Conservation (phyloP, 192 early-diverging fungal species). For the Podochytrium sp. region DNA sequence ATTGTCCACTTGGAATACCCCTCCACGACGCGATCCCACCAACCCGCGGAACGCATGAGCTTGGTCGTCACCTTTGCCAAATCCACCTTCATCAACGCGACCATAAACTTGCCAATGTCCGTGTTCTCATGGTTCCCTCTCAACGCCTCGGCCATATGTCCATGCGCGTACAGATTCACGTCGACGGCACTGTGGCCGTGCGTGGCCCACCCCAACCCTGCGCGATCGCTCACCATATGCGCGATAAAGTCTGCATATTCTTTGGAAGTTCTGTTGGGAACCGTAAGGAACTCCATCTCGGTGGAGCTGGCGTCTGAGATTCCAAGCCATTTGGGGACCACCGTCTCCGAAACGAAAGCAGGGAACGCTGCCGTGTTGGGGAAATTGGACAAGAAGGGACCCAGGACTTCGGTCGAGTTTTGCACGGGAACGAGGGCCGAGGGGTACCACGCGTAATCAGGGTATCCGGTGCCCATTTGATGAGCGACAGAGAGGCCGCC, state of each 20-base stretch:
- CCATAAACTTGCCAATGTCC: conserved; percentile 78
- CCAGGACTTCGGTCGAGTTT: conserved; percentile 64
- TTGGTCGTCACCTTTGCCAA: conserved; percentile 61
- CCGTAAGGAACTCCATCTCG: conserved; percentile 50
- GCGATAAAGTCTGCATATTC: conserved; percentile 54
- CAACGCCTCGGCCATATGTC: conserved; percentile 60
- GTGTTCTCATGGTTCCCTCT: conserved; percentile 89
- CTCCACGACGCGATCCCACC: not conserved
- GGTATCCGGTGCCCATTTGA: conserved; percentile 71
- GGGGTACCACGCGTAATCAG: conserved; percentile 84
- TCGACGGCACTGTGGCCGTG: conserved; percentile 95
- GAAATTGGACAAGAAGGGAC: conserved; percentile 16
- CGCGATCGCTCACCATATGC: conserved; percentile 44
- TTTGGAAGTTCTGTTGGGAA: conserved; percentile 26
- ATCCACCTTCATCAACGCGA: conserved; percentile 62
- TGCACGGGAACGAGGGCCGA: conserved; percentile 69
- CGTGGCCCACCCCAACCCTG: conserved; percentile 71
- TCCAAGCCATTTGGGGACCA: conserved; percentile 72
- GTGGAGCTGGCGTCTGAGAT: conserved; percentile 64
- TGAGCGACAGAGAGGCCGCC: conserved; percentile 86
- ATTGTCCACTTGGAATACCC: too few species aligned
- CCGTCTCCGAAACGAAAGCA: conserved; percentile 52
- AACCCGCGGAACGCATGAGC: conserved; percentile 33
- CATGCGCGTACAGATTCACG: conserved; percentile 92
- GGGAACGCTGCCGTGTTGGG: not conserved